Conservation (phyloP, 31 red algal genomes). For the Porphyra umbilicalis region DNA sequence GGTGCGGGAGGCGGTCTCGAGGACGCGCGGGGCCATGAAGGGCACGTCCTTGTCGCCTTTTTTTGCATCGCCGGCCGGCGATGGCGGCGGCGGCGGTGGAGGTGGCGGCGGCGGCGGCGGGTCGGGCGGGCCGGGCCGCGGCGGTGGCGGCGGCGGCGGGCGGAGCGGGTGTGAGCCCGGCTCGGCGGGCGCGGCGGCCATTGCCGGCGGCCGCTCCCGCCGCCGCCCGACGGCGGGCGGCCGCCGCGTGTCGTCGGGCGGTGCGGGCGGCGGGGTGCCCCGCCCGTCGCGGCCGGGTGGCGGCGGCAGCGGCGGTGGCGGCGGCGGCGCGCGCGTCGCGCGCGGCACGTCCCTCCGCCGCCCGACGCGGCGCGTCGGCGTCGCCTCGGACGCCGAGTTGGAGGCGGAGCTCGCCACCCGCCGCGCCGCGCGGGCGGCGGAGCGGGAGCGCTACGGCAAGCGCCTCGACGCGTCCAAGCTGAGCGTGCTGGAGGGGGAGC, state of each 20-base stretch:
- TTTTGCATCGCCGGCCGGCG: neutral
- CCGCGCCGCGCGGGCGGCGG: slow-evolving; percentile 26
- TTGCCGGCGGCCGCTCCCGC: neutral
- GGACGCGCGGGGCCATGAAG: neutral
- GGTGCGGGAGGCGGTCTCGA: slow-evolving; percentile 28
- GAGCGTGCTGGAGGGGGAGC: slow-evolving; percentile 34
- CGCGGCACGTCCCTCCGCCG: neutral
- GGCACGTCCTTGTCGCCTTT: neutral
- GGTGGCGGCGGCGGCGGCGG: neutral
- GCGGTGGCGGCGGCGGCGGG: neutral
- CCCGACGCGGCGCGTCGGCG: slow-evolving; percentile 23
- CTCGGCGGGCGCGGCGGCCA: slow-evolving; percentile 1
- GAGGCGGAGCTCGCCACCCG: slow-evolving; percentile 57
- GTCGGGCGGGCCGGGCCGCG: neutral
- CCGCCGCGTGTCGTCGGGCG: slow-evolving; percentile 5
- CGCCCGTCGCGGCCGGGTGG: neutral
- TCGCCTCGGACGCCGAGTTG: slow-evolving; percentile 45
- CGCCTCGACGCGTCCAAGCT: slow-evolving; percentile 47
- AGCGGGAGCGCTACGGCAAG: slow-evolving; percentile 44
- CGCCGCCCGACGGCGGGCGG: slow-evolving; percentile 9
- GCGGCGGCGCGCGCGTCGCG: slow-evolving; percentile 1
- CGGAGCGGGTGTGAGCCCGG: slow-evolving; percentile 1
- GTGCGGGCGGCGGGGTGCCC: neutral
- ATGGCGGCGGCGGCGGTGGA: neutral
- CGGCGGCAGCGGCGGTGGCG: slow-evolving; percentile 15